Conservation (phyloP, 1,284 basidiomycete species). For the Violaceomyces palustris region DNA sequence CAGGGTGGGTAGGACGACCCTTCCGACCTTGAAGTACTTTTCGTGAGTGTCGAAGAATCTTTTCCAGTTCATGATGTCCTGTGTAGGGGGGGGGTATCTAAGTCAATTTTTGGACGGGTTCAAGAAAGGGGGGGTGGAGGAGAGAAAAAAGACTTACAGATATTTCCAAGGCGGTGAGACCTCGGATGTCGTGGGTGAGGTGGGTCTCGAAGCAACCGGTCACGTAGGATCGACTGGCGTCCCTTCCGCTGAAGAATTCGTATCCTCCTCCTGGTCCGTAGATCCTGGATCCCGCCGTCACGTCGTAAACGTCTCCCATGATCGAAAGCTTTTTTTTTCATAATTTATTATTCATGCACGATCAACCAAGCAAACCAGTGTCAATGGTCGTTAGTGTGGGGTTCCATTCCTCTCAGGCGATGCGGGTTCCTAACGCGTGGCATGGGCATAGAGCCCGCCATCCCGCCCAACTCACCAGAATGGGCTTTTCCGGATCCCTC, state of each 20-base stretch:
- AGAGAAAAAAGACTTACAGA: conserved; percentile 12
- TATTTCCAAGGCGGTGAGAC: conserved; percentile 35
- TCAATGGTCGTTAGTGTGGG: conserved; percentile 1
- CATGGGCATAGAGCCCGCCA: too few relatives aligned
- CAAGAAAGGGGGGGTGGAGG: neutral
- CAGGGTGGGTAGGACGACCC: conserved; percentile 31
- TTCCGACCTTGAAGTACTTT: conserved; percentile 40
- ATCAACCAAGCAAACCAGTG: neutral
- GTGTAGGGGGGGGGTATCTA: too few relatives aligned
- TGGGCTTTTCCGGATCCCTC: conserved; percentile 62
- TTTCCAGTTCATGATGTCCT: conserved; percentile 39
- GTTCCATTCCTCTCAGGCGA: too few relatives aligned
- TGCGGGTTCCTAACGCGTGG: too few relatives aligned
- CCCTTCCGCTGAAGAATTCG: conserved; percentile 45
- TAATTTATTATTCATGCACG: neutral
- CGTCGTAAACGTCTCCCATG: conserved; percentile 88
- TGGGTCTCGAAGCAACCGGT: conserved; percentile 51
- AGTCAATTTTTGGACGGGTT: too few relatives aligned
- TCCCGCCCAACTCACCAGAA: conserved; percentile 69
- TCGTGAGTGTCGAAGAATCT: conserved; percentile 41
- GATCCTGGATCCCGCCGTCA: conserved; percentile 67
- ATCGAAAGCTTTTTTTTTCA: conserved; percentile 58
- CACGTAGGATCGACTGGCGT: conserved; percentile 48
- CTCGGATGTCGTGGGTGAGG: conserved; percentile 46
- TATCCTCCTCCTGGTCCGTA: conserved; percentile 62